A percentile compares a stretch with the other conserved stretches of the same genome.
Evolutionary conservation across 2,329 filamentous ascomycete species (phyloP).

Genomic region (Verruconis gallopava): DNA sequence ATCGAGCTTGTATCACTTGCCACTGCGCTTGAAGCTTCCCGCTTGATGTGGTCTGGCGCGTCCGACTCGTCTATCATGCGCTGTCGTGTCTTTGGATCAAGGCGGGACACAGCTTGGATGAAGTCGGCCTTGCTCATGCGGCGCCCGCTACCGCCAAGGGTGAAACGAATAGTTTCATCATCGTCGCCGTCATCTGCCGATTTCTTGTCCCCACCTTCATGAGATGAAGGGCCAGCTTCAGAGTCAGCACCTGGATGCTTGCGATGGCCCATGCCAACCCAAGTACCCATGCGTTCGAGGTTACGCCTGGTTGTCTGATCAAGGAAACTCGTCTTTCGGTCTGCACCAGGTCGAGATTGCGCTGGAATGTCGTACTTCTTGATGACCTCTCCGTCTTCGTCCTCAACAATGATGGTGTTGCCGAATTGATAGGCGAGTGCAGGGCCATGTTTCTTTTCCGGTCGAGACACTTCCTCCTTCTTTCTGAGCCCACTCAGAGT

Average conservation of each 20-base stretch:
- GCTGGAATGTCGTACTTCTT: slow-evolving; percentile 67
- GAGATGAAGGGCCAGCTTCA: slow-evolving; percentile 16
- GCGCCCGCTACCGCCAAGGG: slow-evolving; percentile 56
- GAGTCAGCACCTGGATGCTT: slow-evolving; percentile 9
- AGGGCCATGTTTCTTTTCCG: slow-evolving; percentile 43
- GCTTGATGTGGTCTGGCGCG: slow-evolving; percentile 34
- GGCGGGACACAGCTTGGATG: slow-evolving; percentile 56
- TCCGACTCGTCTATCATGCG: slow-evolving; percentile 35
- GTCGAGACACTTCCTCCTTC: slow-evolving; percentile 24
- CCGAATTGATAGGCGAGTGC: slow-evolving; percentile 79
- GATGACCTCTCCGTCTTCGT: slow-evolving; percentile 74
- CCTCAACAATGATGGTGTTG: slow-evolving; percentile 81
- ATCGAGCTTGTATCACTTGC: slow-evolving; percentile 22
- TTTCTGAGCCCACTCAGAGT: slow-evolving; percentile 31
- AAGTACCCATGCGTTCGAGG: slow-evolving; percentile 39
- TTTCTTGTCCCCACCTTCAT: slow-evolving; percentile 15
- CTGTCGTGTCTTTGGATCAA: slow-evolving; percentile 53
- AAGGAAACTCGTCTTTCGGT: slow-evolving; percentile 17
- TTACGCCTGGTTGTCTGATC: slow-evolving; percentile 29
- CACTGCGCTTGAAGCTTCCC: slow-evolving; percentile 29
- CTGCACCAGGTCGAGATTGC: slow-evolving; percentile 25
- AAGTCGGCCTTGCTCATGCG: slow-evolving; percentile 75
- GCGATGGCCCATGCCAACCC: slow-evolving; percentile 32
- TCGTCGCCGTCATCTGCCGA: slow-evolving; percentile 43
- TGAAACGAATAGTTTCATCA: slow-evolving; percentile 62